Evolutionary conservation across 768 basidiomycete genomes (phyloP).

Genomic region (Lactifluus piperatus): DNA sequence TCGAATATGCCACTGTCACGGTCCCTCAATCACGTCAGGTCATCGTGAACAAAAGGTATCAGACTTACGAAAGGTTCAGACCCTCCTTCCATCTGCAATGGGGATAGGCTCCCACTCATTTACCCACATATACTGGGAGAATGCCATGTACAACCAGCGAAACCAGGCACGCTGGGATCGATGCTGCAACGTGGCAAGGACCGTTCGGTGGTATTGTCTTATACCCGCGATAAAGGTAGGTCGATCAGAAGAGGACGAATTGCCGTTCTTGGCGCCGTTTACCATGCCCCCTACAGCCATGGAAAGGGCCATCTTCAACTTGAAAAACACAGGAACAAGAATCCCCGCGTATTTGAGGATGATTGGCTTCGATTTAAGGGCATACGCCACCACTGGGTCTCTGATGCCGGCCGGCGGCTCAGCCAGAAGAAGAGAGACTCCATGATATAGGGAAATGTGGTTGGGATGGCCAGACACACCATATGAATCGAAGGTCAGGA

Average conservation of each 20-base stretch:
- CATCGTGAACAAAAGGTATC: neutral
- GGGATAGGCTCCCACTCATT: constrained; percentile 66
- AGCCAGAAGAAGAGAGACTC: constrained; percentile 38
- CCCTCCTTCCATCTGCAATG: neutral
- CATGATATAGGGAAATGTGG: constrained; percentile 61
- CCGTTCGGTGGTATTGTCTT: constrained; percentile 43
- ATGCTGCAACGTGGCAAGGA: constrained; percentile 67
- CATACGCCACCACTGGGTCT: constrained; percentile 36
- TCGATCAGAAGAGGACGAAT: constrained; percentile 14
- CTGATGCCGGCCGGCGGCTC: constrained; percentile 12
- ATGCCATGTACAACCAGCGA: constrained; percentile 72
- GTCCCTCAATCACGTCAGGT: neutral
- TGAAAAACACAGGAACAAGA: constrained; percentile 42
- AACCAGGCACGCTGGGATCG: constrained; percentile 81
- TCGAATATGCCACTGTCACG: neutral
- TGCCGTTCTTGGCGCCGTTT: constrained; percentile 2
- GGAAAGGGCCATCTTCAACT: constrained; percentile 32
- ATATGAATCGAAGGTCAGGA: constrained; percentile 72
- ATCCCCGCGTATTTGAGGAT: constrained; percentile 52
- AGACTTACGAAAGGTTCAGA: neutral
- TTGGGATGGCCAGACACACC: constrained; percentile 87
- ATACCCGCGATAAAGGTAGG: constrained; percentile 51
- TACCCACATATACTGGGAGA: constrained; percentile 89
- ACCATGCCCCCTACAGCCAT: neutral
- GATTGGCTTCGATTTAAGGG: constrained; percentile 50